Conservation (phyloP, 208 protist species). For the Trypanosoma cruzi region DNA sequence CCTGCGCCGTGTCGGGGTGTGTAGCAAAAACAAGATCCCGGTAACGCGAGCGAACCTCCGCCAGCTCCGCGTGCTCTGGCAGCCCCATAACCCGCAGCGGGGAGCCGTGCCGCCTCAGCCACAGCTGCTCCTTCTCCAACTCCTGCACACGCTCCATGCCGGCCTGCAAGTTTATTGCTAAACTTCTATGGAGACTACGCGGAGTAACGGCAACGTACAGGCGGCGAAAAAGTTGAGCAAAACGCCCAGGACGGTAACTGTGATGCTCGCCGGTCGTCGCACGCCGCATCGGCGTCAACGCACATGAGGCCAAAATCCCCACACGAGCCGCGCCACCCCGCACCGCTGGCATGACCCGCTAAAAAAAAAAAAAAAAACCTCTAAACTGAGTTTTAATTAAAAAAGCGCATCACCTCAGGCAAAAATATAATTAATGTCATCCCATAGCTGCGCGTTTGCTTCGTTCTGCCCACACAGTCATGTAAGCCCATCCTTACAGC, state of each 20-base stretch:
- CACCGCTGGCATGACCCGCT: not conserved
- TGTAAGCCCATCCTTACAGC: not conserved
- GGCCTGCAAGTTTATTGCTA: slow-evolving; percentile 51
- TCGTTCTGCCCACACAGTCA: not conserved
- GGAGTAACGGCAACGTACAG: slow-evolving; percentile 53
- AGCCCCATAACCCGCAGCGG: slow-evolving; percentile 81
- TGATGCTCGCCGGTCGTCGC: slow-evolving; percentile 67
- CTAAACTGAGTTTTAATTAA: not conserved
- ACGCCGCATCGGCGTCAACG: not conserved
- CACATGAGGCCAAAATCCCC: not conserved
- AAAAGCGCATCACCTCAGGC: not conserved
- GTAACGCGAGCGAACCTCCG: slow-evolving; percentile 73
- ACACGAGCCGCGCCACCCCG: not conserved
- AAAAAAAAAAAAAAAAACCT: not conserved
- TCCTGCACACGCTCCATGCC: slow-evolving; percentile 63
- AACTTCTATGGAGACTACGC: slow-evolving; percentile 29
- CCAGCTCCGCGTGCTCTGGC: slow-evolving; percentile 72
- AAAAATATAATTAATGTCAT: not conserved
- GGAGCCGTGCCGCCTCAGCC: slow-evolving; percentile 73
- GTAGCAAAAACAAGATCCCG: slow-evolving; percentile 70
- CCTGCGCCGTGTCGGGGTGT: slow-evolving; percentile 67
- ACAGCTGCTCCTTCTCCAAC: slow-evolving; percentile 72
- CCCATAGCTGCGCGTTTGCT: not conserved
- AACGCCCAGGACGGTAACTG: slow-evolving; percentile 64
- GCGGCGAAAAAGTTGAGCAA: slow-evolving; percentile 38